Evolutionary conservation across 176 grass and related monocot species (phyloP).

Genomic region (Secale cereale): DNA sequence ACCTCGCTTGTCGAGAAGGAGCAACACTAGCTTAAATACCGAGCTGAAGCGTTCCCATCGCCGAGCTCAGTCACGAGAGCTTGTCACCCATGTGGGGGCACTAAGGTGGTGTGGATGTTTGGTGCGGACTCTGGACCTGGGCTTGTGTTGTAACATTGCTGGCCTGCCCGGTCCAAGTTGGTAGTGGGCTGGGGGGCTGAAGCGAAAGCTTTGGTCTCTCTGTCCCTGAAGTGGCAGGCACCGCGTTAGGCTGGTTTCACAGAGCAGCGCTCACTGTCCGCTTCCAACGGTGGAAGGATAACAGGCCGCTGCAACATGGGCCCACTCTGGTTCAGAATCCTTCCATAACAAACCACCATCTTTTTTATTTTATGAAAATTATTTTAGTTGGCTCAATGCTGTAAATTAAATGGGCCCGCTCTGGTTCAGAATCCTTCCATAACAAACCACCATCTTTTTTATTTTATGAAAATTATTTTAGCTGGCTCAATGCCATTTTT

Average conservation of each 20-base stretch:
- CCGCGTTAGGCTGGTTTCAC: too few species aligned
- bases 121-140: neutral
- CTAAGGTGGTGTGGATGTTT: neutral
- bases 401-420: too few species aligned
- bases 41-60: fast-evolving
- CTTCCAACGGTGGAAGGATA: neutral
- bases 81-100: neutral
- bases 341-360: too few species aligned
- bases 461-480: too few species aligned
- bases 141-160: neutral
- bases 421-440: too few species aligned
- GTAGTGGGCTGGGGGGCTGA: neutral
- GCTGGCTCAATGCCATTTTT: too few species aligned
- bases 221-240: too few species aligned
- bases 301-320: too few species aligned
- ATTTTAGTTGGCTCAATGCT: too few species aligned
- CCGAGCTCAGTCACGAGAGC: neutral
- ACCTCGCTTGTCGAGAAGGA: neutral
- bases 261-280: neutral
- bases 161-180: neutral
- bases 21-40: neutral
- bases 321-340: too few species aligned
- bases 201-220: neutral
- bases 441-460: too few species aligned
- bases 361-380: too few species aligned